A percentile compares a stretch with the other conserved stretches of the same genome.
phyloP scores from a whole-genome alignment of 495 filamentous ascomycete genomes.

The Saxispiralis lemnorum region DNA sequence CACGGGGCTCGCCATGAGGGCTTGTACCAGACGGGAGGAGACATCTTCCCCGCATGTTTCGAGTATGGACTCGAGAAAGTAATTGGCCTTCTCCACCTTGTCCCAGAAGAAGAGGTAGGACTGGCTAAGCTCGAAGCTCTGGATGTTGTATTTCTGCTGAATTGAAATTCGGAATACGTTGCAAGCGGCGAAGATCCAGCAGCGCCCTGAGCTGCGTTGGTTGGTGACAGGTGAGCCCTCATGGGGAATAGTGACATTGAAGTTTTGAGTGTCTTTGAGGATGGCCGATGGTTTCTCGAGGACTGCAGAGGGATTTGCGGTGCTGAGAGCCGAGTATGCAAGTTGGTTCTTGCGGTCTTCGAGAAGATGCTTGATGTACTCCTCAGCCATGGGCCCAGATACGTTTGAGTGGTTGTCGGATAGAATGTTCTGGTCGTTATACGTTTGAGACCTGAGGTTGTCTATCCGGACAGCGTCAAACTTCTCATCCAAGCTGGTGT shows the following conservation, averaged over 20 bases:
- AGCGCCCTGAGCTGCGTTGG: slow-evolving; percentile 59
- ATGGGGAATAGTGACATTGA: slow-evolving; percentile 64
- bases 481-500: slow-evolving; percentile 13
- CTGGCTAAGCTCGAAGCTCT: slow-evolving; percentile 69
- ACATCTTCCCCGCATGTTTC: slow-evolving; percentile 50
- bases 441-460: background rate
- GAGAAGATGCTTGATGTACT: slow-evolving; percentile 45
- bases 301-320: slow-evolving; percentile 34
- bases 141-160: slow-evolving; percentile 60
- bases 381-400: slow-evolving; percentile 27
- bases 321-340: slow-evolving; percentile 48
- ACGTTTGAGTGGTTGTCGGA: slow-evolving; percentile 20
- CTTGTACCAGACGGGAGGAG: slow-evolving; percentile 50
- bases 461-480: slow-evolving; percentile 15
- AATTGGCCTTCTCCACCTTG: slow-evolving; percentile 84
- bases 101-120: slow-evolving; percentile 90
- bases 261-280: slow-evolving; percentile 52
- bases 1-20: slow-evolving; percentile 45
- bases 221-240: slow-evolving; percentile 76
- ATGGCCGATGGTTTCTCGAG: slow-evolving; percentile 33
- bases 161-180: slow-evolving; percentile 75
- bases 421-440: background rate
- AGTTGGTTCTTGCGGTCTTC: slow-evolving; percentile 52
- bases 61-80: slow-evolving; percentile 65
- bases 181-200: slow-evolving; percentile 77